phyloP scores from a whole-genome alignment of 768 basidiomycete genomes.

The Dentipellis sp. region DNA sequence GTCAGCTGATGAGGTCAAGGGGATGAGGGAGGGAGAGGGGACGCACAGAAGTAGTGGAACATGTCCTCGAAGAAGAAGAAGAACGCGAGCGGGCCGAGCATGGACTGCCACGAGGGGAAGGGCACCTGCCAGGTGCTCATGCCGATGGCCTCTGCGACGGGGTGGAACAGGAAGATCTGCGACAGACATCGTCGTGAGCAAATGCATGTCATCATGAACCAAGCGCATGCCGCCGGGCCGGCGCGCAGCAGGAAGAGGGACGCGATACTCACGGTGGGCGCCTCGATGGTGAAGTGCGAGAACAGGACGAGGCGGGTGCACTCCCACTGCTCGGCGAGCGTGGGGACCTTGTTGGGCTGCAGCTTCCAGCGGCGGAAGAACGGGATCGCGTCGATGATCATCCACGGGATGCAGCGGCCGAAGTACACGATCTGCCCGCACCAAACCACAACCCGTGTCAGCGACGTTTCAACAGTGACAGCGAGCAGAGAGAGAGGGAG shows the following conservation, averaged over 20 bases:
- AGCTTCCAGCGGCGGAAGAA: conserved; percentile 94
- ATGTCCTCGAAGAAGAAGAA: conserved; percentile 97
- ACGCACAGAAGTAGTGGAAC: conserved; percentile 81
- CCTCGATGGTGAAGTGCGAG: conserved; percentile 92
- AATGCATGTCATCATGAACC: background rate
- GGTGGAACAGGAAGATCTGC: conserved; percentile 89
- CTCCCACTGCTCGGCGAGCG: conserved; percentile 80
- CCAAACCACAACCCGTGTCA: background rate
- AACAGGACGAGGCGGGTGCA: conserved; percentile 92
- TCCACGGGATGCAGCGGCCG: conserved; percentile 90
- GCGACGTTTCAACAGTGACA: background rate
- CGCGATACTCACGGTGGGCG: conserved; percentile 59
- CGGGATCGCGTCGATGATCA: conserved; percentile 89
- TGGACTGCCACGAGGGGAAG: conserved; percentile 63
- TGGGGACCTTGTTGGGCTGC: conserved; percentile 79
- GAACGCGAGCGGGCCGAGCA: conserved; percentile 68
- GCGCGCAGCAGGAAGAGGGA: background rate
- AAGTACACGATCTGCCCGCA: conserved; percentile 81
- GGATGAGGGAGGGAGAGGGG: background rate
- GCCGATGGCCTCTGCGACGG: conserved; percentile 76
- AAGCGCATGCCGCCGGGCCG: background rate
- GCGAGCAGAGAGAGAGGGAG: background rate
- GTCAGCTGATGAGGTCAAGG: background rate
- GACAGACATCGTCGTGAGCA: background rate
- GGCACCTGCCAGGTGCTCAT: conserved; percentile 93